Conservation (phyloP, 768 basidiomycete genomes). For the Mycena filopes region DNA sequence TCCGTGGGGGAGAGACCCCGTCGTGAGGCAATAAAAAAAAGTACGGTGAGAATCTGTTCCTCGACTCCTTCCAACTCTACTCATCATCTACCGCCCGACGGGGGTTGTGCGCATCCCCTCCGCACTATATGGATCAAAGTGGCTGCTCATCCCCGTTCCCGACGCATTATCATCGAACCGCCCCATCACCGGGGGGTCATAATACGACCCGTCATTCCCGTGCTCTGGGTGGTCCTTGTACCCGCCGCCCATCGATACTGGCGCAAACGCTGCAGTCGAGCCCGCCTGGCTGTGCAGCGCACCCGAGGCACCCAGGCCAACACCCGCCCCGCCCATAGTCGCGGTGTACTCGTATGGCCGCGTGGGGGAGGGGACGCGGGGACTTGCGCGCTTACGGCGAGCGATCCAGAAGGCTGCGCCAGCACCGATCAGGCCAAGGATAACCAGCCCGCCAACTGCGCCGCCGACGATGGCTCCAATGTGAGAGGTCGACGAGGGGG, state of each 20-base stretch:
- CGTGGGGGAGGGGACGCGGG: conserved; percentile 57
- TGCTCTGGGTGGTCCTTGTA: conserved; percentile 20
- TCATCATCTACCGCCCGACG: not conserved
- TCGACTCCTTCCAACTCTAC: not conserved
- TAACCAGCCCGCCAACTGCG: conserved; percentile 52
- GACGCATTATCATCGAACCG: conserved; percentile 22
- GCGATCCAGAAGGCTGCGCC: conserved; percentile 57
- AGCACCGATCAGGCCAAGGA: conserved; percentile 51
- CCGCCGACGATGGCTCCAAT: conserved; percentile 51
- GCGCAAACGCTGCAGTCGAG: conserved; percentile 12
- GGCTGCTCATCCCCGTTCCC: conserved; percentile 19
- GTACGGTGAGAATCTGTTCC: not conserved
- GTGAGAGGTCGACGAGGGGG: conserved; percentile 11
- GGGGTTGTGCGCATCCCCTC: conserved; percentile 9
- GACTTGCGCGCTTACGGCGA: conserved; percentile 71
- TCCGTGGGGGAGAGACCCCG: not conserved
- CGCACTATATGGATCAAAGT: conserved; percentile 31
- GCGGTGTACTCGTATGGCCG: conserved; percentile 28
- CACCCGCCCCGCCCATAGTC: conserved; percentile 19
- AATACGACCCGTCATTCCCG: conserved; percentile 7
- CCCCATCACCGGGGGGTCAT: conserved; percentile 24
- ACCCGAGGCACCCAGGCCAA: conserved; percentile 26
- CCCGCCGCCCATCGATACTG: not conserved
- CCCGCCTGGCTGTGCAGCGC: conserved; percentile 13
- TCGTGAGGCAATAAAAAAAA: not conserved